Percentiles rank a stretch among this genome's conserved stretches.
These are phyloP conservation scores for Picea abies DNA, from an alignment of 83 land plant species.

Conservation along the genomic window DNA sequence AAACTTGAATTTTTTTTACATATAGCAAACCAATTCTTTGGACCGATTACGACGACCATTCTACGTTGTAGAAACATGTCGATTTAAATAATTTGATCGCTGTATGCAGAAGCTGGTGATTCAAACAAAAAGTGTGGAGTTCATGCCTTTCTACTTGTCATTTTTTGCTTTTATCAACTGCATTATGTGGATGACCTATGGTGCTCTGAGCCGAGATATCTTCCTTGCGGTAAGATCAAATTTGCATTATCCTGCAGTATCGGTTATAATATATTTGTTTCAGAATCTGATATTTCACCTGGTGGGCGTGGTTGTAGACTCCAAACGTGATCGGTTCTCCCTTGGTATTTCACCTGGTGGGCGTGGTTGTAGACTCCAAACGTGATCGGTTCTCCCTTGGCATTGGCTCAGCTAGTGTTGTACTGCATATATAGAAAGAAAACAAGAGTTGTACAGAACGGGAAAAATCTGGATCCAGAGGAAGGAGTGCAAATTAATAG, in stretches of 20 bases:
- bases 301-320: conserved; percentile 14
- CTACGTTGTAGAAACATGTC: neutral
- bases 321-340: conserved; percentile 35
- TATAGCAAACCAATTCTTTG: no score
- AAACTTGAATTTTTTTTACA: no score
- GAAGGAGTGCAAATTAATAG: neutral
- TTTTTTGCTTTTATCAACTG: conserved; percentile 36
- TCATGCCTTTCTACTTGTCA: conserved; percentile 54
- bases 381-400: conserved; percentile 29
- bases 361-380: conserved; percentile 27
- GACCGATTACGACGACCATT: no score
- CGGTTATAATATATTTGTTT: neutral
- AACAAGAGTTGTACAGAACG: neutral
- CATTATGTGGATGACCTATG: conserved; percentile 40
- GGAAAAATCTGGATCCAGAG: neutral
- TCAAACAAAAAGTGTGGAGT: conserved; percentile 46
- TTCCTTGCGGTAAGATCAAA: conserved; percentile 28
- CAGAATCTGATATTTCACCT: neutral
- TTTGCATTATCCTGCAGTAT: neutral
- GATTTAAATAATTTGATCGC: neutral
- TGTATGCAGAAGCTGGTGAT: conserved; percentile 41
- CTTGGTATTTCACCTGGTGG: conserved; percentile 13
- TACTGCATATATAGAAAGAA: conserved; percentile 42
- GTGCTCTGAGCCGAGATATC: conserved; percentile 30
- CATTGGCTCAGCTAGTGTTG: conserved; percentile 32